These are phyloP conservation scores for Saccharomycopsis phalli DNA, from an alignment of 1,139 yeast genomes.

Conservation along the genomic window DNA sequence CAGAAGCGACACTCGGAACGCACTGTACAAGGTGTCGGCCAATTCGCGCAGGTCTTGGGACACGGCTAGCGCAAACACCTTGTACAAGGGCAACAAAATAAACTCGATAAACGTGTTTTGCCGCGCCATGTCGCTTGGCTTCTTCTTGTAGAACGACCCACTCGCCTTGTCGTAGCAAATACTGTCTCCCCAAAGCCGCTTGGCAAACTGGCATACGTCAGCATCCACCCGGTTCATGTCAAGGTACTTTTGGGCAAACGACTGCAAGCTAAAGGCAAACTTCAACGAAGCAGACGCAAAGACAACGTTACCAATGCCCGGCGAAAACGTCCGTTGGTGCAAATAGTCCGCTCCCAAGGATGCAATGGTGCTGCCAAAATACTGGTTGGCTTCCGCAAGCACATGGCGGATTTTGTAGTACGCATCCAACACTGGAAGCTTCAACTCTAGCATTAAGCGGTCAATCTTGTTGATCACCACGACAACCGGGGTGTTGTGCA, in stretches of 20 bases:
- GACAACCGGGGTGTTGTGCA: conserved; percentile 41
- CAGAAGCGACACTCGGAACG: conserved; percentile 38
- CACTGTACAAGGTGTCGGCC: conserved; percentile 34
- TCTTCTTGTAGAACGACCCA: conserved; percentile 37
- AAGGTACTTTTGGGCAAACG: conserved; percentile 54
- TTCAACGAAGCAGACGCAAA: conserved; percentile 63
- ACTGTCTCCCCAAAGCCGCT: conserved; percentile 67
- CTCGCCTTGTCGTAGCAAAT: conserved; percentile 39
- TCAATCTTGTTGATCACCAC: conserved; percentile 79
- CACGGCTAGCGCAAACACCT: conserved; percentile 54
- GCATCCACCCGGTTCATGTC: conserved; percentile 26
- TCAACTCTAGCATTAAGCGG: conserved; percentile 66
- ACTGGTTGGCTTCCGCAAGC: conserved; percentile 56
- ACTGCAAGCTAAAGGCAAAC: conserved; percentile 54
- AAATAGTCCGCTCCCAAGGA: conserved; percentile 25
- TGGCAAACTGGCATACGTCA: conserved; percentile 38
- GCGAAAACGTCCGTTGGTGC: conserved; percentile 39
- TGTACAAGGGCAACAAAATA: conserved; percentile 73
- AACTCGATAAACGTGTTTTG: conserved; percentile 59
- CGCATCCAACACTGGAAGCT: conserved; percentile 66
- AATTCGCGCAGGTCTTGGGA: conserved; percentile 43
- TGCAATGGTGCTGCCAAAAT: conserved; percentile 29
- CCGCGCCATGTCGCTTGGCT: conserved; percentile 26
- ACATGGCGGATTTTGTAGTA: conserved; percentile 55
- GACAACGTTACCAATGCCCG: conserved; percentile 54